Evolutionary conservation across 139 green algal species (phyloP).

Genomic region (Coelastrella sp.): DNA sequence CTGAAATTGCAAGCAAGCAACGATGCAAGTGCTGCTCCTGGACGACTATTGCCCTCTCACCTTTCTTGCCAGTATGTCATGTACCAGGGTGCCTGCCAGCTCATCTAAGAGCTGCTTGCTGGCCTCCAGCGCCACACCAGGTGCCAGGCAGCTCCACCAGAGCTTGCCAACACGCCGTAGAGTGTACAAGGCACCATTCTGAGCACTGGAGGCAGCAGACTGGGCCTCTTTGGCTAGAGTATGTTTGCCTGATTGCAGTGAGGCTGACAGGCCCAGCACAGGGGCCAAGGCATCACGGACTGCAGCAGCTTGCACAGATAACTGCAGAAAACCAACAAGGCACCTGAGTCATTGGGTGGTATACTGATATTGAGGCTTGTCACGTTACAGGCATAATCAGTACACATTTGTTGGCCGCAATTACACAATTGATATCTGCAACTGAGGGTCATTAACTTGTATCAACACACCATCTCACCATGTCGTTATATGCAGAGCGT

Average conservation of each 20-base stretch:
- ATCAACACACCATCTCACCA: neutral
- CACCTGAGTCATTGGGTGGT: no score
- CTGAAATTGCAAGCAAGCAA: no score
- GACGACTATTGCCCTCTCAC: no score
- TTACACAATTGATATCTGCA: no score
- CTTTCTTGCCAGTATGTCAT: conserved; percentile 43
- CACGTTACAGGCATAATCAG: neutral
- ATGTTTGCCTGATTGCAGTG: neutral
- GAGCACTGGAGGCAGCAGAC: neutral
- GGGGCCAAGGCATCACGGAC: neutral
- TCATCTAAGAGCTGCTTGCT: conserved; percentile 29
- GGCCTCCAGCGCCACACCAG: conserved; percentile 31
- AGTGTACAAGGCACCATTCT: conserved; percentile 16
- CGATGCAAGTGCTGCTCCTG: neutral
- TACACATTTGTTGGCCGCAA: neutral
- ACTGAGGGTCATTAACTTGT: no score
- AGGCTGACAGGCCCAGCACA: conserved; percentile 22
- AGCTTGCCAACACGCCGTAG: conserved; percentile 24
- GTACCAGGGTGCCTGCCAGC: neutral
- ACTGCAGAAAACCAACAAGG: neutral
- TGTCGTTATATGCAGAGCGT: conserved; percentile 14
- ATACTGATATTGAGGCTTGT: no score
- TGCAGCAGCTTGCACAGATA: conserved; percentile 21
- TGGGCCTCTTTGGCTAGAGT: conserved; percentile 15
- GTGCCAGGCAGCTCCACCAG: conserved; percentile 36